Evolutionary conservation across 345 rosid species (phyloP).

Genomic region (Raphanus raphanistrum): DNA sequence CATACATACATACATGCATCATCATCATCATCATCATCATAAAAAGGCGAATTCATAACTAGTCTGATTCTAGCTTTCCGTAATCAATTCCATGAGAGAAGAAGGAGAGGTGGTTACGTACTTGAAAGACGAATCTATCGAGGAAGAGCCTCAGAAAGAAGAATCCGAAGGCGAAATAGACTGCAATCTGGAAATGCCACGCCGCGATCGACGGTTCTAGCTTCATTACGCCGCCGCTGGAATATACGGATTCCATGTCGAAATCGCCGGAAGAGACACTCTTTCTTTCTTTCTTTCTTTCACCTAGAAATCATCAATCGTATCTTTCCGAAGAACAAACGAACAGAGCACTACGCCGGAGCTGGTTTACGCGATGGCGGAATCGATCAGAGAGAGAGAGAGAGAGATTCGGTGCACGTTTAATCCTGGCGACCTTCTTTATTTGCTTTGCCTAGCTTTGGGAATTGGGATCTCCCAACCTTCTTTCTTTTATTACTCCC

Average conservation of each 20-base stretch:
- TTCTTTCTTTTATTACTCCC: neutral
- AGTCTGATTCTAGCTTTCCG: neutral
- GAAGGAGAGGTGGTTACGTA: neutral
- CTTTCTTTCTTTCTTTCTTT: neutral
- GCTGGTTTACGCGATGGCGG: neutral
- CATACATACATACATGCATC: neutral
- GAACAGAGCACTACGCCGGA: neutral
- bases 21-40: neutral
- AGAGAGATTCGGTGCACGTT: constrained; percentile 16
- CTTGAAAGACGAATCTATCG: constrained; percentile 80
- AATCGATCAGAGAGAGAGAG: neutral
- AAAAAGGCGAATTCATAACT: too few relatives aligned
- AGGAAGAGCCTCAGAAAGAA: constrained; percentile 59
- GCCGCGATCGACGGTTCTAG: constrained; percentile 37
- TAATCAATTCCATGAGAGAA: neutral
- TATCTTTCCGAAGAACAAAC: neutral
- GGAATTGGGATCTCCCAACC: neutral
- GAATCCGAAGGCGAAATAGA: constrained; percentile 66
- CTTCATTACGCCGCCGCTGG: constrained; percentile 23
- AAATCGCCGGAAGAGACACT: too few relatives aligned
- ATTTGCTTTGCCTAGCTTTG: neutral
- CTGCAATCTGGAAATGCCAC: constrained; percentile 57
- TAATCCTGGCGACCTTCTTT: neutral
- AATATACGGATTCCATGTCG: constrained; percentile 55
- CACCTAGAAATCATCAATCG: constrained; percentile 22